These are phyloP conservation scores for Solanum sejunctum DNA, from an alignment of 257 asterid species.

Conservation along the genomic window DNA sequence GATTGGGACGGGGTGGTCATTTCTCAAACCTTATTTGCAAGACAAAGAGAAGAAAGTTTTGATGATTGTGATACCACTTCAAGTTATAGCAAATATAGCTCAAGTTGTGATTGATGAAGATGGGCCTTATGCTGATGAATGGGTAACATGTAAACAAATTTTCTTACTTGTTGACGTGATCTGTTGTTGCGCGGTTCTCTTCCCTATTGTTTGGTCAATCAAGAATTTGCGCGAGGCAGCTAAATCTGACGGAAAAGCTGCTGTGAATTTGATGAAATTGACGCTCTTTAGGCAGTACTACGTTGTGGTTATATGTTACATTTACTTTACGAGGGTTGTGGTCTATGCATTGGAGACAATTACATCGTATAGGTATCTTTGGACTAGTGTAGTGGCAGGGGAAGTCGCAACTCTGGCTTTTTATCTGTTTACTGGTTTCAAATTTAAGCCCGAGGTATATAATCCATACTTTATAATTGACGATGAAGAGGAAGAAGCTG, in stretches of 20 bases:
- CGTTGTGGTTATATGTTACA: conserved; percentile 72
- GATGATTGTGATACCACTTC: conserved; percentile 76
- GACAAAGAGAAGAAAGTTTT: conserved; percentile 82
- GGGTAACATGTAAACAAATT: conserved; percentile 71
- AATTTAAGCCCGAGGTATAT: conserved; percentile 74
- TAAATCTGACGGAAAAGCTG: conserved; percentile 76
- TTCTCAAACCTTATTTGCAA: conserved; percentile 74
- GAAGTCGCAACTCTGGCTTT: conserved; percentile 72
- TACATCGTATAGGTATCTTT: conserved; percentile 61
- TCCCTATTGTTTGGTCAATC: conserved; percentile 89
- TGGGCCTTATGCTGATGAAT: conserved; percentile 59
- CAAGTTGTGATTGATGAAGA: conserved; percentile 82
- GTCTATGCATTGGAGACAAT: conserved; percentile 82
- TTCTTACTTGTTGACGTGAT: conserved; percentile 74
- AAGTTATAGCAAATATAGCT: conserved; percentile 71
- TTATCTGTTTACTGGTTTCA: conserved; percentile 61
- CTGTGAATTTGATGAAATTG: conserved; percentile 82
- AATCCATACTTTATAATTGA: conserved; percentile 73
- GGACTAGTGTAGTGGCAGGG: conserved; percentile 79
- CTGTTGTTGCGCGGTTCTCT: conserved; percentile 73
- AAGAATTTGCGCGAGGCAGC: conserved; percentile 87
- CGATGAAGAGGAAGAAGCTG: conserved; percentile 88
- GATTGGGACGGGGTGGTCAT: conserved; percentile 90
- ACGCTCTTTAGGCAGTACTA: conserved; percentile 76
- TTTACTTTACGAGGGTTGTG: conserved; percentile 81